These are phyloP conservation scores for Maudiozyma pseudohumilis DNA, from an alignment of 805 yeast genomes.

Conservation along the genomic window DNA sequence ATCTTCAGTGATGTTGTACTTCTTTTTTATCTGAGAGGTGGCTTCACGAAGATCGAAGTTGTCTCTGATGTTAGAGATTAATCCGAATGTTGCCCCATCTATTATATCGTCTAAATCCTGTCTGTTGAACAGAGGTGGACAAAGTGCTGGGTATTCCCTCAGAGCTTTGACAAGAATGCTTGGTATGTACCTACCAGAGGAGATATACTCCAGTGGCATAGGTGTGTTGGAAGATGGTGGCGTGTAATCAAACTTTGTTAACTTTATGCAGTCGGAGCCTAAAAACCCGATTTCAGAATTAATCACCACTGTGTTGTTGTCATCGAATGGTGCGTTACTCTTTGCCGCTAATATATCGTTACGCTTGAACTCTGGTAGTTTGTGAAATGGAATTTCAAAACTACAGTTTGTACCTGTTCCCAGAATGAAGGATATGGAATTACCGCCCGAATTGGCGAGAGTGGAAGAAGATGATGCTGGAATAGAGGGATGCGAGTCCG, in stretches of 20 bases:
- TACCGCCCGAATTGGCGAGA: constrained; percentile 6
- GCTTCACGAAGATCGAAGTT: neutral
- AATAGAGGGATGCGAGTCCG: constrained; percentile 1
- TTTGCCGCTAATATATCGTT: neutral
- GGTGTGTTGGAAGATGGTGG: neutral
- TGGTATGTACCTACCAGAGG: constrained; percentile 24
- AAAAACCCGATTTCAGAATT: constrained; percentile 25
- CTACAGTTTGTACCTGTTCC: constrained; percentile 61
- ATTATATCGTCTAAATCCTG: constrained; percentile 4
- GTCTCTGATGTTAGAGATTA: constrained; percentile 6
- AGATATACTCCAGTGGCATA: constrained; percentile 25
- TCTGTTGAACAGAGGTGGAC: neutral
- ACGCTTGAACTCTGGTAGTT: constrained; percentile 12
- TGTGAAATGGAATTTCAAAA: constrained; percentile 25
- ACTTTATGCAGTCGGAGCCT: constrained; percentile 12
- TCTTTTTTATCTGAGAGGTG: neutral
- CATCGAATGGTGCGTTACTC: neutral
- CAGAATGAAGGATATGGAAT: constrained; percentile 44
- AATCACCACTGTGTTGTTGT: constrained; percentile 9
- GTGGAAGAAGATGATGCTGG: constrained; percentile 1
- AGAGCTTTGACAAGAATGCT: constrained; percentile 13
- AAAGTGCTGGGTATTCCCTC: constrained; percentile 5
- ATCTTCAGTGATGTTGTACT: constrained; percentile 1
- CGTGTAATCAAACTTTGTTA: constrained; percentile 15
- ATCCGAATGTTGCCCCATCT: constrained; percentile 17